A percentile compares a stretch with the other conserved stretches of the same genome.
Evolutionary conservation across 306 rosid species (phyloP).

Genomic region (Begonia peltatifolia): DNA sequence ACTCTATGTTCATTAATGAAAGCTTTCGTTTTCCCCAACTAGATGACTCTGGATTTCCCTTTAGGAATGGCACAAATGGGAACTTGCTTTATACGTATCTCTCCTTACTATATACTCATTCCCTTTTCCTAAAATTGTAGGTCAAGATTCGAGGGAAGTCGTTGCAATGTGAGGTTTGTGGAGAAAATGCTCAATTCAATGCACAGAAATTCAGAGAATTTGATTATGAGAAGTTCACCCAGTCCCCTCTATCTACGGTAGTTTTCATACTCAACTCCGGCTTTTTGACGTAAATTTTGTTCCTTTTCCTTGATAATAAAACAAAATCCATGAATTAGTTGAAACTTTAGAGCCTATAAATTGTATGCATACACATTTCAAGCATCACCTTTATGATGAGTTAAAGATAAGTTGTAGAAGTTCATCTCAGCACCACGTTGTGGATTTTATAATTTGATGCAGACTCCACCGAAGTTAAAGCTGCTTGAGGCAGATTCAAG

Average conservation of each 20-base stretch:
- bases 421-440: background rate
- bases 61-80: no score
- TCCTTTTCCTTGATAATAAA: no score
- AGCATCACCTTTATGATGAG: no score
- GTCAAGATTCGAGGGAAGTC: conserved; percentile 94
- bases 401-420: background rate
- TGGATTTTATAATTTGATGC: conserved; percentile 17
- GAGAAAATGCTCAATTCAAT: conserved; percentile 47
- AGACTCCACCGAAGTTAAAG: conserved; percentile 64
- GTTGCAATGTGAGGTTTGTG: conserved; percentile 55
- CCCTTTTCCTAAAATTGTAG: conserved; percentile 19
- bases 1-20: no score
- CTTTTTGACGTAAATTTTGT: no score
- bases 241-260: conserved; percentile 68
- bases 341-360: no score
- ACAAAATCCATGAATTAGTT: no score
- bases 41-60: no score
- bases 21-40: no score
- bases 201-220: conserved; percentile 52
- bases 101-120: no score
- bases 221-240: conserved; percentile 80
- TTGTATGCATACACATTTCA: no score
- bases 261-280: background rate
- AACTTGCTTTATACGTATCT: no score
- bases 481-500: conserved; percentile 57